Base-by-base conservation (phyloP, 2,329 filamentous ascomycete genomes). In the Raffaelea albimanens region DNA sequence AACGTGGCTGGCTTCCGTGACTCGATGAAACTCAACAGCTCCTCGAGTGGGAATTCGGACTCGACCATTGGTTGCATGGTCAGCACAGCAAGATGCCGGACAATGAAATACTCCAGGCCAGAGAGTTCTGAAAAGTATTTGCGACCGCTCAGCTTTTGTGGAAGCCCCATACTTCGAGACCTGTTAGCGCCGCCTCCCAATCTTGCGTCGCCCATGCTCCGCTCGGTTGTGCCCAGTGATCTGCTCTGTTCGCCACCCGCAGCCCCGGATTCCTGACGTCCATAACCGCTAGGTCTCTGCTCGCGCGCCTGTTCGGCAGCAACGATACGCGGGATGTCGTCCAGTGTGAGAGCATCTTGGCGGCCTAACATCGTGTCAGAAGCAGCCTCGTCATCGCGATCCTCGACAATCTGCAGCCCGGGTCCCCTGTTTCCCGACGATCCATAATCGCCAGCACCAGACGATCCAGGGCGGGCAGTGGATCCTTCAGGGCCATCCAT, bases 121-220 rank as follows among this genome's bases (percentile, higher is more conserved):
- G 93, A 95, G 5, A 98, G 76, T 61, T 98, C 93, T 0, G 93
- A 96, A 62, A 98, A 98, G 67, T 95, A 98, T 57, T 83, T 87
- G 60, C 91, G 87, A 1, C 74, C 67, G 60, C 71, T 66, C 14
- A 44, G 25, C 5, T 36, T 5, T 10, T 44, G n/a, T 21, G 25
- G 29, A 8, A n/a, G 7, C 18, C n/a, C 16, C 10, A 18, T 3
- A 13, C 16, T 16, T 11, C 14, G 22, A n/a, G n/a, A 11, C 3
- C 21, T 18, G 9, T 18, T 23, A 10, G 45, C 68, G 74, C 19
- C 45, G 14, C 43, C 36, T 20, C 18, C 44, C 20, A 7, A 31
- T 1, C 18, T 18, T 2, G 19, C 25, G 3, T 21, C 42, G 3
- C 18, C 22, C 23, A 39, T 9, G 16, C 34, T 45, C 9, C 47